Conservation (phyloP, 257 asterid species). For the Galeopsis tetrahit region DNA sequence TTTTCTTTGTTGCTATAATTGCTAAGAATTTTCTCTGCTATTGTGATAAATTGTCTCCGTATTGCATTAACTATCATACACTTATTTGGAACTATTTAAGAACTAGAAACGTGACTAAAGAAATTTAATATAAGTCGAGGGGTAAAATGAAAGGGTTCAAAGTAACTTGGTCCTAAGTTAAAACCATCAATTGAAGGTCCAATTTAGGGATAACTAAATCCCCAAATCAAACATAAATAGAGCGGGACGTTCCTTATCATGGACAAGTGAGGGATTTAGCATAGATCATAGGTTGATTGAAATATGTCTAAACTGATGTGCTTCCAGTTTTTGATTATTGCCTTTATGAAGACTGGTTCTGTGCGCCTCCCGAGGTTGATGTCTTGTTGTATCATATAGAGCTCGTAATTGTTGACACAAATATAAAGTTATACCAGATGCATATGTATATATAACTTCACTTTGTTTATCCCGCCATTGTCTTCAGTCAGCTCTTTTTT, state of each 20-base stretch:
- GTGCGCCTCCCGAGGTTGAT: conserved; percentile 1
- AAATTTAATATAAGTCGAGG: too few species aligned
- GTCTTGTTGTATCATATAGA: not conserved
- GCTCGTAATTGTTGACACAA: conserved; percentile 5
- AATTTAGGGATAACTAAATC: too few species aligned
- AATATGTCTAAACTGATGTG: conserved; percentile 9
- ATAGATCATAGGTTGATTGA: conserved; percentile 13
- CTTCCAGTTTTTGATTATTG: conserved; percentile 4
- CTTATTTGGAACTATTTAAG: too few species aligned
- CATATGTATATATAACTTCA: not conserved
- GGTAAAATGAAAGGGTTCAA: too few species aligned
- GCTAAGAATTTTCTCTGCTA: conserved; percentile 16
- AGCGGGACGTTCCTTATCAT: not conserved
- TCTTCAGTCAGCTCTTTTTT: conserved; percentile 17
- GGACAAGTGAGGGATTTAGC: conserved; percentile 8
- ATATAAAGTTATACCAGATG: not conserved
- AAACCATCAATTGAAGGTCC: too few species aligned
- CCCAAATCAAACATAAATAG: not conserved
- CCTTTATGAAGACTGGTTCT: conserved; percentile 11
- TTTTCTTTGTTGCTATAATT: conserved; percentile 3
- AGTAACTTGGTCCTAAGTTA: too few species aligned
- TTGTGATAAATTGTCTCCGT: not conserved
- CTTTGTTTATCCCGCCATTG: not conserved
- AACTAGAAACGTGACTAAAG: too few species aligned
- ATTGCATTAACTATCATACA: too few species aligned